Conservation (phyloP, 2,329 filamentous ascomycete species). For the Colletotrichum sp. region DNA sequence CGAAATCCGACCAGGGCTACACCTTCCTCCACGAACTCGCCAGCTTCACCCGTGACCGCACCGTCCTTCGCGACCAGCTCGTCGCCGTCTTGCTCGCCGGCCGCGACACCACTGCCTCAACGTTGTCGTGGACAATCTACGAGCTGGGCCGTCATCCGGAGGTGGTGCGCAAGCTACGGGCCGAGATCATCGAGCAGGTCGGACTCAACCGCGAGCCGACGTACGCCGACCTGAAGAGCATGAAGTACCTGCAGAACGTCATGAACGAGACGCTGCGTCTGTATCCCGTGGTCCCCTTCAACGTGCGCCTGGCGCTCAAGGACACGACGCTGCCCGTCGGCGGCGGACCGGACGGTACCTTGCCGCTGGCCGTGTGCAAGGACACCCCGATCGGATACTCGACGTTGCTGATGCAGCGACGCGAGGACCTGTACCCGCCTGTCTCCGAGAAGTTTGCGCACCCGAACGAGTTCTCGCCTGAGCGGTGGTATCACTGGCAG, state of each 20-base stretch:
- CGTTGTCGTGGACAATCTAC: slow-evolving; percentile 82
- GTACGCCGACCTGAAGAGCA: slow-evolving; percentile 83
- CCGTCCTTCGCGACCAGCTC: slow-evolving; percentile 82
- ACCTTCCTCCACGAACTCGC: slow-evolving; percentile 89
- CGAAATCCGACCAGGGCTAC: slow-evolving; percentile 74
- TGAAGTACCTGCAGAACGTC: slow-evolving; percentile 79
- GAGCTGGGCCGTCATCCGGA: slow-evolving; percentile 77
- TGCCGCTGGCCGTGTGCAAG: slow-evolving; percentile 70
- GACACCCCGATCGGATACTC: slow-evolving; percentile 71
- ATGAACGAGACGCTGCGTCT: slow-evolving; percentile 80
- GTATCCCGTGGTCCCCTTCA: slow-evolving; percentile 81
- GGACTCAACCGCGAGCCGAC: slow-evolving; percentile 68
- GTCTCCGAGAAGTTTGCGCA: slow-evolving; percentile 49
- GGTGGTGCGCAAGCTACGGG: slow-evolving; percentile 70
- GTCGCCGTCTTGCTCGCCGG: slow-evolving; percentile 84
- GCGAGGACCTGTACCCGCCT: slow-evolving; percentile 64
- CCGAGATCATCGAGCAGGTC: slow-evolving; percentile 72
- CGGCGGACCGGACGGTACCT: slow-evolving; percentile 65
- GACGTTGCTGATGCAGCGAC: slow-evolving; percentile 75
- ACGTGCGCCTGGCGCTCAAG: slow-evolving; percentile 72
- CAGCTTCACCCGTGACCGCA: slow-evolving; percentile 74
- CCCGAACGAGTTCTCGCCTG: slow-evolving; percentile 63
- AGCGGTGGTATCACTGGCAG: slow-evolving; percentile 69
- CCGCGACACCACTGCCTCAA: slow-evolving; percentile 84
- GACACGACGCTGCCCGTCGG: slow-evolving; percentile 79